Percentiles rank a stretch among this genome's conserved stretches.
These are phyloP conservation scores for Paracoccidioides brasiliensis DNA, from an alignment of 2,329 filamentous ascomycete genomes.

Conservation along the genomic window DNA sequence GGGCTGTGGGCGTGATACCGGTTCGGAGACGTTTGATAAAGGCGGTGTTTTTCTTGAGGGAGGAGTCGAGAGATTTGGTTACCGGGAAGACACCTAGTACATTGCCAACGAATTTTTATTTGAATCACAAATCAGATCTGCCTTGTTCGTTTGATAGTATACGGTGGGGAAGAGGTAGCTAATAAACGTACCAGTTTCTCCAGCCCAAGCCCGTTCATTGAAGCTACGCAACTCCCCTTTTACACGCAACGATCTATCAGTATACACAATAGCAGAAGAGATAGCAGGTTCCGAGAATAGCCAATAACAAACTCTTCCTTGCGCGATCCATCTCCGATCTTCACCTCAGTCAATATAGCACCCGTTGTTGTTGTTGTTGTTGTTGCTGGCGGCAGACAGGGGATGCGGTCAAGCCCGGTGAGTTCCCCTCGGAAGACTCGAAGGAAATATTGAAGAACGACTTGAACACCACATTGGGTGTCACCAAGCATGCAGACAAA, in stretches of 20 bases:
- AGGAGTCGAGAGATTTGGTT: conserved; percentile 73
- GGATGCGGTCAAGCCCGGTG: conserved; percentile 19
- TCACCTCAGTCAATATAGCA: conserved; percentile 9
- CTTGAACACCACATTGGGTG: conserved; percentile 28
- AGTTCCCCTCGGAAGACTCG: conserved; percentile 24
- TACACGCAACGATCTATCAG: neutral
- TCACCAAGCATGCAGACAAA: neutral
- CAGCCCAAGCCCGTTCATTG: conserved; percentile 79
- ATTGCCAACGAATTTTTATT: neutral
- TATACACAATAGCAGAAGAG: conserved; percentile 4
- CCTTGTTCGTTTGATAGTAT: too few species aligned
- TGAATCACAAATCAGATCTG: too few species aligned
- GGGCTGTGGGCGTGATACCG: conserved; percentile 65
- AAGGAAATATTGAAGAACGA: conserved; percentile 24
- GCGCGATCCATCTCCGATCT: conserved; percentile 33
- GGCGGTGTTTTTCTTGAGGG: conserved; percentile 93
- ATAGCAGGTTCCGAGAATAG: neutral
- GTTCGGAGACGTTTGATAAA: conserved; percentile 95
- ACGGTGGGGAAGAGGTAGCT: conserved; percentile 9
- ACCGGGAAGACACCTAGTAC: conserved; percentile 63
- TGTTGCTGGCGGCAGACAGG: conserved; percentile 7
- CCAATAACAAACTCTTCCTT: conserved; percentile 33
- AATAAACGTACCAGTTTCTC: conserved; percentile 57
- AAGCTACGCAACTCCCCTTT: conserved; percentile 79
- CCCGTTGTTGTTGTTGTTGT: too few species aligned